Base-by-base conservation (phyloP, 768 basidiomycete species). In the Lenzites betulinus region DNA sequence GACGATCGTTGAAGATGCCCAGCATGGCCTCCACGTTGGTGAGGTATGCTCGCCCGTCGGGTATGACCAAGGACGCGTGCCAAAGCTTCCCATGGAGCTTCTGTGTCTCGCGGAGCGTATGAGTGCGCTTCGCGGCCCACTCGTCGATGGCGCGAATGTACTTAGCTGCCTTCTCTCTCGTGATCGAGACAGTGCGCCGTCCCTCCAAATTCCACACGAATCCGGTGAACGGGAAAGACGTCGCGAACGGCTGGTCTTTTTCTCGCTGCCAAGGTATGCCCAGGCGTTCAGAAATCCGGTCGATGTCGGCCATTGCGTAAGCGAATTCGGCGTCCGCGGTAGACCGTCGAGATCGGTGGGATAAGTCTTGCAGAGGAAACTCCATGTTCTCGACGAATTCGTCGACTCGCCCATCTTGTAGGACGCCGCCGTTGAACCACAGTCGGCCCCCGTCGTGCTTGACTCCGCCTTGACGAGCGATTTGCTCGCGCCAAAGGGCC, bases 301-400 rank as follows among this genome's bases (percentile, higher is more conserved):
- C 59, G 43, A 72, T 60, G 59, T 73, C 71, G 7, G 28, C 60
- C 46, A 72, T 49, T 25, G 51, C 47, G 63, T 70, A 72, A 38
- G 67, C 25, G 62, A 39, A 64, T 0, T 6, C 16, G 2, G 3
- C 1, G 44, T 66, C 65, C 0, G 47, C 18, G 7, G 46, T 42
- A 3, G 43, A 36, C 13, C 66, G 65, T 2, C 60, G 60, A 1
- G 62, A 60, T 1, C 9, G 1, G 1, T 0, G 0, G 1, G 67
- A 70, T 7, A 65, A 51, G 42, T 71, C 63, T 0, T 5, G 48
- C 23, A 73, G 35, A 7, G 66, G 62, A 44, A 61, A 66, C 0
- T 13, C 16, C 33, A 66, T 58, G 39, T 70, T 66, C 18, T 71
- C 69, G 26, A 65, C 61, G 44, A 66, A 70, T 26, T 70, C 69